Conservation (phyloP, 2,329 filamentous ascomycete genomes). For the Blastomyces parvus region DNA sequence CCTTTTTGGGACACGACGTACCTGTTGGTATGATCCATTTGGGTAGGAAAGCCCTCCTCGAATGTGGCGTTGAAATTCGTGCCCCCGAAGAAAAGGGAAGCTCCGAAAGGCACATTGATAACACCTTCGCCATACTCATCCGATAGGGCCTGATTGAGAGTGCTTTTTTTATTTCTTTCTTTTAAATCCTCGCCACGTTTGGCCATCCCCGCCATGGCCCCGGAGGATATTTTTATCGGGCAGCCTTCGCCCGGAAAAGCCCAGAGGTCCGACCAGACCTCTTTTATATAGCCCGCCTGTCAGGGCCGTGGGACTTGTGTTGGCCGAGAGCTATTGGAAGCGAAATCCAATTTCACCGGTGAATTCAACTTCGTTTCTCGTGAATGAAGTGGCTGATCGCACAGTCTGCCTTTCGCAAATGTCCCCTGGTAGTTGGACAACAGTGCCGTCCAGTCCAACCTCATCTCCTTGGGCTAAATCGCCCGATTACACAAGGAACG, state of each 20-base stretch:
- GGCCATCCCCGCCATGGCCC: too few relatives aligned
- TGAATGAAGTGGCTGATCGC: too few relatives aligned
- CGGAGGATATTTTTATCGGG: neutral
- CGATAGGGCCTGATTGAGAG: conserved; percentile 39
- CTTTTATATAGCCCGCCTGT: too few relatives aligned
- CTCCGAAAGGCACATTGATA: conserved; percentile 34
- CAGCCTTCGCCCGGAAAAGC: neutral
- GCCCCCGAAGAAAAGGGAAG: conserved; percentile 20
- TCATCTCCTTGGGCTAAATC: neutral
- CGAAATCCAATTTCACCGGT: too few relatives aligned
- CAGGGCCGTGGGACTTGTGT: too few relatives aligned
- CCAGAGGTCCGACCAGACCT: neutral
- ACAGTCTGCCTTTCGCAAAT: too few relatives aligned
- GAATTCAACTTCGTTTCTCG: too few relatives aligned
- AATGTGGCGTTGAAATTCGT: conserved; percentile 21
- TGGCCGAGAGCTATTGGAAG: too few relatives aligned
- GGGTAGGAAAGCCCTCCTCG: conserved; percentile 33
- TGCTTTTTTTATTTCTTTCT: conserved; percentile 12
- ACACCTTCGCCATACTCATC: conserved; percentile 37
- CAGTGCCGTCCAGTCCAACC: too few relatives aligned
- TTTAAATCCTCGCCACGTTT: neutral
- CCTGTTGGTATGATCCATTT: conserved; percentile 57
- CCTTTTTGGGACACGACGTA: conserved; percentile 56
- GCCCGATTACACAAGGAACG: neutral
- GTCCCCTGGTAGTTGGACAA: too few relatives aligned